Evolutionary conservation across 169 alveolate genomes (phyloP), one percentile per base, ranked within the genome.

Genomic region (Eimeria falciformis): DNA sequence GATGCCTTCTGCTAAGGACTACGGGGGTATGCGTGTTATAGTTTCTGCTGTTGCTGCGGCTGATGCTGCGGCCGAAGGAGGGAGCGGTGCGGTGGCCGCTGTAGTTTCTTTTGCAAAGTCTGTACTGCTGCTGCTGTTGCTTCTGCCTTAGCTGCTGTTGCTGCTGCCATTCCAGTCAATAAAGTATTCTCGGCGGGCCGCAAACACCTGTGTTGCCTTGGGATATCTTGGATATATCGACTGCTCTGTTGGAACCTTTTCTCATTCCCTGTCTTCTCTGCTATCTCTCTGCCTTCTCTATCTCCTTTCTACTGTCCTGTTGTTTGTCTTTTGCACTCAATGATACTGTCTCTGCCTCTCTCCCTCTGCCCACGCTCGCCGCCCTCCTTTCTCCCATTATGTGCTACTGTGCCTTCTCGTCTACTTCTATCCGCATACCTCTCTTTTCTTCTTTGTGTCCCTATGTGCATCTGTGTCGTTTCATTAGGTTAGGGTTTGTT

Each of bases 181-280:
- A 33, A 27, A 45, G 29, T 71, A 71, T 56, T 37, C 58, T 25
- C 33, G 33, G 50, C 83, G 56, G 3, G 55, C 83, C 6, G 58
- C 58, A 43, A 40, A 17, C 21, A 43, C 58, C n/a, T 58, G 83
- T 23, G 83, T 71, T 6, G 83, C 58, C 1, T 43, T 71, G 46
- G 83, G 37, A 17, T 71, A 58, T 71, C 21, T 71, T 4, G 83
- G 83, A 27, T 71, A 71, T 18, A 27, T 71, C 9, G 83, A 71
- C 37, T 71, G 83, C 53, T 18, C 83, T 3, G 83, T 58, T 71
- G 6, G n/a, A 3, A 53, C 62, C 3, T 53, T 53, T 53, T 18
- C 9, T 53, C n/a, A 14, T 11, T 18, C n/a, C 23, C 62, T 53
- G 14, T 53, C 62, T 53, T 53, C n/a, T 11, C 62, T 53, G 14